These are phyloP conservation scores for Ceratocystis harringtonii DNA, from an alignment of 2,329 filamentous ascomycete genomes.

Conservation along the genomic window DNA sequence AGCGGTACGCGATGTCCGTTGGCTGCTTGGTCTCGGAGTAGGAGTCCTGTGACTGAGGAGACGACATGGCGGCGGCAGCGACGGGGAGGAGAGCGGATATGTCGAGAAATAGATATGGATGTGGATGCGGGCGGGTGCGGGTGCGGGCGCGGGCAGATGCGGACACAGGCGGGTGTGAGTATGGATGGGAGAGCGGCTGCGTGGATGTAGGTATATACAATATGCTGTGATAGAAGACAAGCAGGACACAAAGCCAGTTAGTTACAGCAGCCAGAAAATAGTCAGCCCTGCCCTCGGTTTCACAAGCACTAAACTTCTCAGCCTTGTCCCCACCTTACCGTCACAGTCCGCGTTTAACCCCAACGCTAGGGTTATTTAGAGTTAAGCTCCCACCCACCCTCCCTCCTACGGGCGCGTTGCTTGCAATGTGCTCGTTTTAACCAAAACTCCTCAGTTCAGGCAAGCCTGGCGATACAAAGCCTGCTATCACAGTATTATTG, in stretches of 20 bases:
- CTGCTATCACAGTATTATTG: too few species aligned
- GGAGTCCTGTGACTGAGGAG: slow-evolving; percentile 24
- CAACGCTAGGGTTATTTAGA: not conserved
- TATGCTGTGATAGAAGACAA: too few species aligned
- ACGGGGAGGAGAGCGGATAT: not conserved
- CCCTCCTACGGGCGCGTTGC: not conserved
- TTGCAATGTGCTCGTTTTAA: not conserved
- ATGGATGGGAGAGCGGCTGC: too few species aligned
- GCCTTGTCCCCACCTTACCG: not conserved
- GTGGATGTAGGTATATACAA: too few species aligned
- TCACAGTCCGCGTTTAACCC: not conserved
- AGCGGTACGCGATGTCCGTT: slow-evolving; percentile 87
- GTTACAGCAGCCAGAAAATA: too few species aligned
- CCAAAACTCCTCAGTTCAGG: too few species aligned
- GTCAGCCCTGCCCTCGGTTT: too few species aligned
- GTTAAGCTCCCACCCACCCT: not conserved
- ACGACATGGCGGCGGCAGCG: slow-evolving; percentile 37
- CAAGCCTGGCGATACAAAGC: too few species aligned
- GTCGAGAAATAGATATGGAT: not conserved
- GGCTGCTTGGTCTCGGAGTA: slow-evolving; percentile 34
- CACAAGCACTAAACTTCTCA: not conserved
- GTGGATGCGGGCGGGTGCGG: not conserved
- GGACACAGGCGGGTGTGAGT: too few species aligned
- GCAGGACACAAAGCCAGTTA: too few species aligned
- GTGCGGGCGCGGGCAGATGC: too few species aligned